phyloP scores from a whole-genome alignment of 169 alveolate species.

The Plasmodium blacklocki region DNA sequence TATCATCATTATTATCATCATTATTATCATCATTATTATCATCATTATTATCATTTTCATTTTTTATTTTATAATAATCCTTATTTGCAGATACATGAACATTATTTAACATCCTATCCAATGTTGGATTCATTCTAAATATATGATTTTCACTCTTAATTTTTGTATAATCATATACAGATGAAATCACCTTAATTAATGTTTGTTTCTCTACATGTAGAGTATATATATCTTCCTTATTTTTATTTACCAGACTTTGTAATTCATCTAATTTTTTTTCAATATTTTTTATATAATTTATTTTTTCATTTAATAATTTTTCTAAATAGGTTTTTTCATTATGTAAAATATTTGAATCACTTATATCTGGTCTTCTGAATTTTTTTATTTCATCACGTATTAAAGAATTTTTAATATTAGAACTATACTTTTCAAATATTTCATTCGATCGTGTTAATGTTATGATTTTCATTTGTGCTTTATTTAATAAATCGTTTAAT shows the following conservation, averaged over 20 bases:
- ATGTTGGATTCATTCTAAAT: too few species aligned
- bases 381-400: slow-evolving; percentile 11
- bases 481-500: slow-evolving; percentile 37
- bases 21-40: not conserved
- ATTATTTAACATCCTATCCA: not conserved
- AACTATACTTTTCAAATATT: slow-evolving; percentile 24
- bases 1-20: not conserved
- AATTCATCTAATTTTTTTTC: slow-evolving; percentile 33
- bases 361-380: slow-evolving; percentile 12
- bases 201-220: slow-evolving; percentile 41
- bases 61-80: not conserved
- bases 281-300: slow-evolving; percentile 11
- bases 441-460: slow-evolving; percentile 21
- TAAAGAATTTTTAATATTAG: slow-evolving; percentile 1
- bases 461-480: slow-evolving; percentile 54
- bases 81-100: slow-evolving; percentile 4
- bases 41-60: not conserved
- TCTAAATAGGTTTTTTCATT: slow-evolving; percentile 37
- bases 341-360: slow-evolving; percentile 1
- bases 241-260: not conserved
- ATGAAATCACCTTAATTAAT: slow-evolving; percentile 16
- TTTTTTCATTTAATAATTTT: slow-evolving; percentile 18
- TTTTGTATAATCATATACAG: slow-evolving; percentile 2
- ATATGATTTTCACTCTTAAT: too few species aligned
- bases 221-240: slow-evolving; percentile 1